Evolutionary conservation across 1,284 basidiomycete species (phyloP), one percentile per base, ranked within the genome.

Genomic region (Ustilago sp.): DNA sequence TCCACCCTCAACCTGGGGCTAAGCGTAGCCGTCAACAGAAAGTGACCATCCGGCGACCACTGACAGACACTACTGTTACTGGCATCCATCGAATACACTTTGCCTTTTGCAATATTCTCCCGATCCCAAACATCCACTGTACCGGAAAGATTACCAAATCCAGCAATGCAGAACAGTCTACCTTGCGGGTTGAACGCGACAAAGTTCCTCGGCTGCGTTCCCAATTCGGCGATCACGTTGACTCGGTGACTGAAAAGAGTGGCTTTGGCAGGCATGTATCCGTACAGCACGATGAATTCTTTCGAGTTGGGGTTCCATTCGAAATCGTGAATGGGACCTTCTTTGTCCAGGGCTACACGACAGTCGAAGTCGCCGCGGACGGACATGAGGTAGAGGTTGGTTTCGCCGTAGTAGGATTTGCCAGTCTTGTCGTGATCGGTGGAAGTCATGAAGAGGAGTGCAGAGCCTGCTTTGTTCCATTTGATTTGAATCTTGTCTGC

Each of bases 331-430:
- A 99, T 94, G 1, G 95, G 95, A 1, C 97, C 97, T 77, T 98
- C 95, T 88, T 97, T 98, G 88, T 98, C 95, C 45, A 98, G 89
- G 4, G 91, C 90, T 39, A 99, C 93, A 32, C 94, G 90, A 86
- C 94, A 95, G 86, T 98, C 95, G 80, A 95, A 98, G 79, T 93
- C 93, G 41, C 96, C 95, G n/a, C 93, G 92, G n/a, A 94, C 91
- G 72, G 92, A 94, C 79, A 98, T 90, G 54, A 98, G 90, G 87
- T 97, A 98, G 80, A 99, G 88, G 76, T 94, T 94, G 9, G 95
- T 97, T 88, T 98, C 95, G 68, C 96, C 97, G 80, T 98, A 99
- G 87, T 99, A 99, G 82, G 92, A 95, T 89, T 94, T 98, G 87
- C 96, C 96, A 38, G 94, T 93, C 86, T 94, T 93, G 87, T 99